A percentile compares a stretch with the other conserved stretches of the same genome.
phyloP scores from a whole-genome alignment of 1,284 basidiomycete species.

The Wallemia hederae region DNA sequence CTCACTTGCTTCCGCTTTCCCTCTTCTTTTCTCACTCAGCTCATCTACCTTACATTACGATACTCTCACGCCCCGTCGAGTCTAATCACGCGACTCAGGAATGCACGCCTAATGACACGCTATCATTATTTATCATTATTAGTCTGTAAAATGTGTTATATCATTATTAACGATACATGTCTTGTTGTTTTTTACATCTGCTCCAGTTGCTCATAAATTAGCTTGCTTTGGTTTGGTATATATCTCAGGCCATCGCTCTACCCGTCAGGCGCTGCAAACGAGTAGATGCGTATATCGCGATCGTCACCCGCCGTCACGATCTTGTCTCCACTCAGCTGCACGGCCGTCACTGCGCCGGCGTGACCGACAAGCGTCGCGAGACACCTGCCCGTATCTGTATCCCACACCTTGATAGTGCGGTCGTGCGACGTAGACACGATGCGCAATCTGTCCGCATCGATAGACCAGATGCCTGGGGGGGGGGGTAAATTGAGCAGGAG shows the following conservation, averaged over 20 bases:
- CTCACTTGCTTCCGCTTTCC: background rate
- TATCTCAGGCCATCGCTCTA: too few species aligned
- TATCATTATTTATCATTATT: too few species aligned
- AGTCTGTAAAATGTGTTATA: background rate
- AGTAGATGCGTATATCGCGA: slow-evolving; percentile 28
- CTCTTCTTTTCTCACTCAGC: background rate
- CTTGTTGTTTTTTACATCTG: background rate
- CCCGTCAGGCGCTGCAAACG: background rate
- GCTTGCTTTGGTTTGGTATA: too few species aligned
- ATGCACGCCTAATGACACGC: too few species aligned
- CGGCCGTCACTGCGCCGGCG: slow-evolving; percentile 68
- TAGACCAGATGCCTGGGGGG: slow-evolving; percentile 79
- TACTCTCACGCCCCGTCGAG: too few species aligned
- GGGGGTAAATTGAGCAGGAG: slow-evolving; percentile 12
- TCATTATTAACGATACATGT: too few species aligned
- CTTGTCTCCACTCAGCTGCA: slow-evolving; percentile 76
- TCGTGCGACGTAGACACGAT: slow-evolving; percentile 79
- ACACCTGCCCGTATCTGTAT: slow-evolving; percentile 60
- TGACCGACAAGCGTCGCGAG: slow-evolving; percentile 79
- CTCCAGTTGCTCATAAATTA: background rate
- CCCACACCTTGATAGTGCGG: slow-evolving; percentile 71
- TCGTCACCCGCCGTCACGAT: slow-evolving; percentile 86
- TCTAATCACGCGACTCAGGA: too few species aligned
- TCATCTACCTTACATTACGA: too few species aligned
- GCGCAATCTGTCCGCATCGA: slow-evolving; percentile 71